Evolutionary conservation across 441 rosid species (phyloP), one percentile per base, ranked within the genome.

Genomic region (Jatropha podagrica): DNA sequence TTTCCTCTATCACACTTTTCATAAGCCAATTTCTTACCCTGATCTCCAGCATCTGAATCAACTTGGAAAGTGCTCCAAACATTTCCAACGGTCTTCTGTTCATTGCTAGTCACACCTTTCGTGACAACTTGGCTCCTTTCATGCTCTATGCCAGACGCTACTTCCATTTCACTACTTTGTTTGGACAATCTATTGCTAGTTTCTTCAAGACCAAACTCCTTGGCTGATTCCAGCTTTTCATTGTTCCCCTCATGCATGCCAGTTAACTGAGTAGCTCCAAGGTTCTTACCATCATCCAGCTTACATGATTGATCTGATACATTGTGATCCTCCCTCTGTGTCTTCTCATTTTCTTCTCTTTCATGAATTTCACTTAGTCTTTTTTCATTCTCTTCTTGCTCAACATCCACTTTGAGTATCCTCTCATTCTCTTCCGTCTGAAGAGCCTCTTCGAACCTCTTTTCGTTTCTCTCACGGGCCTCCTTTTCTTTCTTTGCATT

Each of bases 341-440:
- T 76, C 76, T 71, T n/a, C 71, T 71, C 87, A 61, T 71, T 83
- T 66, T 83, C 88, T 71, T 82, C 85, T 77, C 44, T 79, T 51
- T 76, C 77, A 9, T 38, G 46, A 51, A 81, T 81, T 81, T 85
- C 86, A 44, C 52, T 79, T 40, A 9, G 73, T 78, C 78, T 81
- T 70, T 44, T 78, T 73, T 80, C 80, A 13, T 63, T 78, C 78
- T 85, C 89, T 76, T 82, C 86, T 32, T 72, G 80, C 68, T 84
- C 88, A 68, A 42, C 74, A 72, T 81, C 80, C 76, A 61, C 80
- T 64, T 62, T 76, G 15, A 5, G 12, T 62, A 55, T 78, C 69
- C 58, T 72, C 64, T 73, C 85, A 54, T 55, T 49, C 62, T 78
- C 79, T 74, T 74, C 71, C 15, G 15, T 65, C 44, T 79, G 52